These are phyloP conservation scores for Coemansia sp. DNA, from an alignment of 192 early-diverging fungal genomes.

Conservation along the genomic window DNA sequence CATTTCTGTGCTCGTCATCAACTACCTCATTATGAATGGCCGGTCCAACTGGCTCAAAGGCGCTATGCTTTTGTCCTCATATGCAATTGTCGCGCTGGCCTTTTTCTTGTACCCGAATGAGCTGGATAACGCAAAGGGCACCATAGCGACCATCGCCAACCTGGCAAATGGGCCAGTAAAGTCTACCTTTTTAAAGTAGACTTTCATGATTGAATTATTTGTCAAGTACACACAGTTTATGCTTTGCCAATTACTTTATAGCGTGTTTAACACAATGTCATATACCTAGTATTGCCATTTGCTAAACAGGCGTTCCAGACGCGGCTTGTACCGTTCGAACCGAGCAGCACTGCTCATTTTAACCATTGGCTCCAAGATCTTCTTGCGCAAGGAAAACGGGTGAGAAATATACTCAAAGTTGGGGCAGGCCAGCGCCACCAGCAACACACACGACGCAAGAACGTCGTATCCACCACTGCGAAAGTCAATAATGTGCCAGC, in stretches of 20 bases:
- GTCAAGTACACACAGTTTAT: background rate
- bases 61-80: slow-evolving; percentile 78
- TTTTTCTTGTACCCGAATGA: slow-evolving; percentile 73
- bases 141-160: background rate
- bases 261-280: background rate
- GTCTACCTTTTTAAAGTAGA: slow-evolving; percentile 8
- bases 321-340: background rate
- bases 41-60: slow-evolving; percentile 94
- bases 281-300: background rate
- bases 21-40: slow-evolving; percentile 82
- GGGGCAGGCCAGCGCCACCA: background rate
- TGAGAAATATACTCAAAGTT: background rate
- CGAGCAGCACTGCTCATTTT: background rate
- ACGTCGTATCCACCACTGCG: background rate
- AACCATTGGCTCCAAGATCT: background rate
- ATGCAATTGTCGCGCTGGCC: slow-evolving; percentile 80
- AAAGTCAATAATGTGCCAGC: background rate
- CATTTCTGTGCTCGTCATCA: slow-evolving; percentile 82
- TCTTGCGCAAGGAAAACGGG: background rate
- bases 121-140: slow-evolving; percentile 23
- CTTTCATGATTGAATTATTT: background rate
- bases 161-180: slow-evolving; percentile 4
- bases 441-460: background rate
- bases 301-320: background rate
- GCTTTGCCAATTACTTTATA: background rate